phyloP scores from a whole-genome alignment of 805 yeast species.

The Candida dajiaensis region DNA sequence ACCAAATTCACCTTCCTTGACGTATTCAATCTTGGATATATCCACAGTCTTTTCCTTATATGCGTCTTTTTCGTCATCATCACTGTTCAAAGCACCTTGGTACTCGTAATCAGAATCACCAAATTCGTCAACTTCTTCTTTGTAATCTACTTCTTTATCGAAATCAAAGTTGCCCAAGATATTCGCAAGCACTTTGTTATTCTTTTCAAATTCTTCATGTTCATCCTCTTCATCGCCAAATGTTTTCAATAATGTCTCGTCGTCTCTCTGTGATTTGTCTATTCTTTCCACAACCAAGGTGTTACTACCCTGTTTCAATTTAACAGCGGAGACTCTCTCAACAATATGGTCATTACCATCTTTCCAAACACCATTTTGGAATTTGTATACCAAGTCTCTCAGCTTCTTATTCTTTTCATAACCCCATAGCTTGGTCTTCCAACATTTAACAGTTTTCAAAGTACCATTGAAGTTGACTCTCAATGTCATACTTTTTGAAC shows the following conservation, averaged over 20 bases:
- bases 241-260: slow-evolving; percentile 13
- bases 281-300: slow-evolving; percentile 11
- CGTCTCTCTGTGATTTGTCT: slow-evolving; percentile 10
- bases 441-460: slow-evolving; percentile 49
- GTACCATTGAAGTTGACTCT: slow-evolving; percentile 57
- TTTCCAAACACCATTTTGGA: slow-evolving; percentile 65
- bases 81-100: slow-evolving; percentile 31
- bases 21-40: slow-evolving; percentile 22
- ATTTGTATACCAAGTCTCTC: slow-evolving; percentile 59
- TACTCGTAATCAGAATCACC: slow-evolving; percentile 42
- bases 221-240: slow-evolving; percentile 31
- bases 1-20: slow-evolving; percentile 23
- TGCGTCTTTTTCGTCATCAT: slow-evolving; percentile 26
- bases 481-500: slow-evolving; percentile 49
- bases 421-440: slow-evolving; percentile 89
- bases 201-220: slow-evolving; percentile 38
- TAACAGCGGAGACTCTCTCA: slow-evolving; percentile 40
- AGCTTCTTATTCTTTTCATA: slow-evolving; percentile 59
- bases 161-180: slow-evolving; percentile 45
- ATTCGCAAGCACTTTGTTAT: slow-evolving; percentile 40
- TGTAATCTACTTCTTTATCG: slow-evolving; percentile 42
- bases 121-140: slow-evolving; percentile 34
- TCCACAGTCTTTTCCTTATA: slow-evolving; percentile 1
- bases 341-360: slow-evolving; percentile 76
- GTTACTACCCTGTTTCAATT: slow-evolving; percentile 15